phyloP scores from a whole-genome alignment of 2,329 filamentous ascomycete species.

The Pezicula radicicola region DNA sequence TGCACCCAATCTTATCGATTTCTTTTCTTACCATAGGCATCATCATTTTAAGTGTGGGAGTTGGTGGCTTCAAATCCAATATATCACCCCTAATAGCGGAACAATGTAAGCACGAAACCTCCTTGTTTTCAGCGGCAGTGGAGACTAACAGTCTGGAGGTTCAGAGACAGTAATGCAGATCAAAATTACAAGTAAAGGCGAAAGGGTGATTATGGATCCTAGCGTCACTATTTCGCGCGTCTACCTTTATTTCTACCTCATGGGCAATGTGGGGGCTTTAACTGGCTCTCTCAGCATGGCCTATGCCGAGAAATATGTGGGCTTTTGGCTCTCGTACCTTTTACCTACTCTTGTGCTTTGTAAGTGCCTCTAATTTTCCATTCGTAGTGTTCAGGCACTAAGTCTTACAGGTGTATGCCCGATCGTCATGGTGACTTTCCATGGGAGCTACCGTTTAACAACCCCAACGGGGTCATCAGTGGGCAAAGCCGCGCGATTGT shows the following conservation, averaged over 20 bases:
- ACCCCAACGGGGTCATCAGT: conserved; percentile 66
- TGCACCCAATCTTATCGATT: conserved; percentile 36
- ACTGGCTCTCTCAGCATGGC: conserved; percentile 40
- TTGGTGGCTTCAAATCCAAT: conserved; percentile 41
- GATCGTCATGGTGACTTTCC: conserved; percentile 51
- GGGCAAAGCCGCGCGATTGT: conserved; percentile 54
- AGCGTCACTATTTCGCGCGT: conserved; percentile 29
- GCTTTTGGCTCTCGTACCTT: conserved; percentile 45
- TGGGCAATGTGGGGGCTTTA: conserved; percentile 50
- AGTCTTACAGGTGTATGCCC: conserved; percentile 51
- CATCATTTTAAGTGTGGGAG: conserved; percentile 40
- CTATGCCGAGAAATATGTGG: conserved; percentile 50
- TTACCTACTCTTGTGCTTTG: conserved; percentile 39
- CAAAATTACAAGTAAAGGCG: conserved; percentile 22
- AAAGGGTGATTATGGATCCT: conserved; percentile 30
- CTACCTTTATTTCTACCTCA: conserved; percentile 43
- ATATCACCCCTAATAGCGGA: conserved; percentile 31
- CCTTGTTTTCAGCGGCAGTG: neutral
- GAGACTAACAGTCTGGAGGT: neutral
- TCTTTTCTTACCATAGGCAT: conserved; percentile 49
- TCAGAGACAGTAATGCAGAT: conserved; percentile 8
- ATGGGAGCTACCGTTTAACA: conserved; percentile 51
- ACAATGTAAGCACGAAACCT: conserved; percentile 23
- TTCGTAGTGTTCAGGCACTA: too few relatives aligned
- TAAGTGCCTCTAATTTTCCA: conserved; percentile 29